Base-by-base conservation (phyloP, 257 asterid genomes). In the Rhazya stricta region DNA sequence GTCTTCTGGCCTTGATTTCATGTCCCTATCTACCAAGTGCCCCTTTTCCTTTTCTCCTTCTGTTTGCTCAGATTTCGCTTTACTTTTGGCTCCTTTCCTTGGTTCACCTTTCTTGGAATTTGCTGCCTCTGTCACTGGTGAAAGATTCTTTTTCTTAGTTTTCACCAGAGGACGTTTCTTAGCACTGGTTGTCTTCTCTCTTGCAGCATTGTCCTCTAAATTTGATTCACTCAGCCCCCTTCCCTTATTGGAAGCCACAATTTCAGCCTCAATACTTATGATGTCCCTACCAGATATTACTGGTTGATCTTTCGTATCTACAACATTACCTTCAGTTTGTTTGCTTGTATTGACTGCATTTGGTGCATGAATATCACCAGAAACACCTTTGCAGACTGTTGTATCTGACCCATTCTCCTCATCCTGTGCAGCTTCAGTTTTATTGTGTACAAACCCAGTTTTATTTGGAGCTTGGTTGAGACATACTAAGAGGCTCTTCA, bases 391-490 rank as follows among this genome's bases (percentile, higher is more conserved):
- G 53, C 69, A 63, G 63, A 69, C 36, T 21, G 54, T 75, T 53
- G n/a, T 69, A 50, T 46, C 80, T 46, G 74, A 63, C 62, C 78
- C 88, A 67, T 34, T 70, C 72, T 67, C 75, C 21, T 70, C 62
- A 9, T 83, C 79, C 60, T 78, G 88, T 67, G 88, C 77, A 76
- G 92, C 82, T 79, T 85, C 82, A 69, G 85, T 81, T 73, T 85
- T 89, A 79, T 81, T 88, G 81, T 81, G 78, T 54, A 66, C 66
- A 16, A 69, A 60, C 60, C 71, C 72, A 68, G 67, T 75, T 80
- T 79, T 78, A 43, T 41, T 56, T 7, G 74, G 43, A 53, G 66
- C 76, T 70, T 67, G 69, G 32, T 54, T 67, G 50, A 57, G 65
- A 43, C 76, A 61, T 51, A 71, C 71, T 60, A 45, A 37, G 65